Conservation (phyloP, 2,329 filamentous ascomycete genomes). For the Blastomyces parvus region DNA sequence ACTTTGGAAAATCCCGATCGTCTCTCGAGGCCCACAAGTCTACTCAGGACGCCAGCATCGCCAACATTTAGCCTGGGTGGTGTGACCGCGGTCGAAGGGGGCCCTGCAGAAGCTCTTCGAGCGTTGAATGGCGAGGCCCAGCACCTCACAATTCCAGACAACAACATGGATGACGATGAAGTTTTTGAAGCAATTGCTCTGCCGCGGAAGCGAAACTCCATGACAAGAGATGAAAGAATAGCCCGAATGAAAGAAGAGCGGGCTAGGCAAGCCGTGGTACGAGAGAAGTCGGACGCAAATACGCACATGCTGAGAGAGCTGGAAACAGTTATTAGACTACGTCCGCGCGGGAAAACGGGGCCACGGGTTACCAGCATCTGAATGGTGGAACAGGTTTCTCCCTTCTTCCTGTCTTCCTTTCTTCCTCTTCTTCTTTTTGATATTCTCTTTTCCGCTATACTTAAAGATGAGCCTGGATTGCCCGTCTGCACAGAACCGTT, state of each 20-base stretch:
- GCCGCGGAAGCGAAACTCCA: constrained; percentile 56
- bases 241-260: constrained; percentile 81
- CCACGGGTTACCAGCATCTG: constrained; percentile 36
- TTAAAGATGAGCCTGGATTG: not conserved
- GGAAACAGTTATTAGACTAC: constrained; percentile 70
- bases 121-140: constrained; percentile 63
- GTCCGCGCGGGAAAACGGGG: constrained; percentile 28
- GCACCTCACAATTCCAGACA: constrained; percentile 22
- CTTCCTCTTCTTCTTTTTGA: not conserved
- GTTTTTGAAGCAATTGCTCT: constrained; percentile 86
- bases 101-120: constrained; percentile 61
- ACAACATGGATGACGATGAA: constrained; percentile 51
- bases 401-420: not conserved
- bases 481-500: not conserved
- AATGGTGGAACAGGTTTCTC: not conserved
- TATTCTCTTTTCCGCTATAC: not conserved
- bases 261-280: constrained; percentile 58
- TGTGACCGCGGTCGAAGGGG: constrained; percentile 41
- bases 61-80: constrained; percentile 40
- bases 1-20: constrained; percentile 64
- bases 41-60: constrained; percentile 32
- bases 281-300: constrained; percentile 69
- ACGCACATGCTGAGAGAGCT: constrained; percentile 87
- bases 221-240: constrained; percentile 81
- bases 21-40: constrained; percentile 42